Conservation (phyloP, 495 filamentous ascomycete species). For the Neurospora sp. region DNA sequence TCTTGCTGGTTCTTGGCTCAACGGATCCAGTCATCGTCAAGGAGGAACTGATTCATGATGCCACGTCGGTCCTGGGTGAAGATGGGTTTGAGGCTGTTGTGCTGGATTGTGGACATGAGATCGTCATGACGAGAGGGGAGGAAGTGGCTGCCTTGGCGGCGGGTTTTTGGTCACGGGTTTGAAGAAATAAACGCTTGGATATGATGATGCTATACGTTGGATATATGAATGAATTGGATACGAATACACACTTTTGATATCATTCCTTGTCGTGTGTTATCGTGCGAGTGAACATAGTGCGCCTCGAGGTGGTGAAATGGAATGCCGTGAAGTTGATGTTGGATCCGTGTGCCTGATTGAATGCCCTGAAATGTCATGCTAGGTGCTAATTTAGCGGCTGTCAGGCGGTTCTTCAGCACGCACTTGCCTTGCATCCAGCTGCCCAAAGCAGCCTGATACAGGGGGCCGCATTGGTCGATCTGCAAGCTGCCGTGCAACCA, state of each 20-base stretch:
- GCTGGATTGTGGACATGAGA: slow-evolving; percentile 40
- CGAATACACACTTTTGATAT: neutral
- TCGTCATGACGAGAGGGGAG: slow-evolving; percentile 32
- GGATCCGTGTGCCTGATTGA: neutral
- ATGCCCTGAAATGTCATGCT: neutral
- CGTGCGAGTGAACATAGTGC: neutral
- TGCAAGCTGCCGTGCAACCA: neutral
- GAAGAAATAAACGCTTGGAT: neutral
- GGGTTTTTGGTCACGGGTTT: slow-evolving; percentile 25
- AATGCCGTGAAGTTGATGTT: neutral
- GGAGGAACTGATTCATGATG: slow-evolving; percentile 44
- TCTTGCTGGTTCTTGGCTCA: slow-evolving; percentile 41
- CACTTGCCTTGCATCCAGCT: neutral
- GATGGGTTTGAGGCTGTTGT: slow-evolving; percentile 35
- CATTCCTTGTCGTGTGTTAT: neutral
- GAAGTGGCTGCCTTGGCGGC: slow-evolving; percentile 31
- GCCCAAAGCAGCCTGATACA: neutral
- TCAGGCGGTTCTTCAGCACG: neutral
- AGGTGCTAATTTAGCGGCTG: neutral
- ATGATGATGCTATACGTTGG: neutral
- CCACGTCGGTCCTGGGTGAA: slow-evolving; percentile 28
- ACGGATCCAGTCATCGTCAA: slow-evolving; percentile 44
- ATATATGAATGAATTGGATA: neutral
- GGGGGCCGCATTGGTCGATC: neutral
- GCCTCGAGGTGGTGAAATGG: neutral